Base-by-base conservation (phyloP, 1,284 basidiomycete genomes). In the Sporisorium iseilematis-ciliati region DNA sequence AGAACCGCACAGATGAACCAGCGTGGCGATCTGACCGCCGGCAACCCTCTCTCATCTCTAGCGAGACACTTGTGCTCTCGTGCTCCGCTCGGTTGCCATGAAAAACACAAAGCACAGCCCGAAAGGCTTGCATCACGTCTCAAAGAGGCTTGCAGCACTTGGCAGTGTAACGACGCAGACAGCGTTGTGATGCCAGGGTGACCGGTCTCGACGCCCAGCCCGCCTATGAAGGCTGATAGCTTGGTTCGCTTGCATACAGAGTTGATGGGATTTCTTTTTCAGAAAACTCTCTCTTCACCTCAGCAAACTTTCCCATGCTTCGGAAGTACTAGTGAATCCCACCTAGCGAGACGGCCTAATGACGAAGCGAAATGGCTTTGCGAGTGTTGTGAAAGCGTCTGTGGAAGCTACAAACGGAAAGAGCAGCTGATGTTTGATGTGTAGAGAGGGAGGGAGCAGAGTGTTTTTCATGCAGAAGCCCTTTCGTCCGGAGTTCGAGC, bases 141-240 rank as follows among this genome's bases (percentile, higher is more conserved):
- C 29, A 4, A n/a, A 4, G 29, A 20, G 18, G 26, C 26, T 43
- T 42, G 52, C 41, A 31, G 26, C 14, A 18, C n/a, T 54, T 40
- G 52, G 18, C 40, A 21, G 51, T 21, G 26, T n/a, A 16, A 26
- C 31, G 21, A 26, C 31, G 29, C 35, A 49, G 48, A 33, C 29
- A 33, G 25, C 26, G 40, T 21, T 25, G 41, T 43, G 26, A 54
- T 43, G 26, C 10, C 52, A 43, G 52, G 41, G 41, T 43, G 40
- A 12, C 8, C 7, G 25, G 8, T 20, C n/a, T n/a, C 7, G 46
- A 5, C 14, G 8, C 29, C 23, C 29, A 20, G 29, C 26, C 48
- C 20, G 26, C 48, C 11, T 31, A n/a, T 7, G 16, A 18, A 25
- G 33, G 33, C 11, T 52, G n/a, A 7, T 25, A 16, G 51, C 7